Evolutionary conservation across 1,284 basidiomycete genomes (phyloP), one percentile per base, ranked within the genome.

Genomic region (Naganishia cerealis): DNA sequence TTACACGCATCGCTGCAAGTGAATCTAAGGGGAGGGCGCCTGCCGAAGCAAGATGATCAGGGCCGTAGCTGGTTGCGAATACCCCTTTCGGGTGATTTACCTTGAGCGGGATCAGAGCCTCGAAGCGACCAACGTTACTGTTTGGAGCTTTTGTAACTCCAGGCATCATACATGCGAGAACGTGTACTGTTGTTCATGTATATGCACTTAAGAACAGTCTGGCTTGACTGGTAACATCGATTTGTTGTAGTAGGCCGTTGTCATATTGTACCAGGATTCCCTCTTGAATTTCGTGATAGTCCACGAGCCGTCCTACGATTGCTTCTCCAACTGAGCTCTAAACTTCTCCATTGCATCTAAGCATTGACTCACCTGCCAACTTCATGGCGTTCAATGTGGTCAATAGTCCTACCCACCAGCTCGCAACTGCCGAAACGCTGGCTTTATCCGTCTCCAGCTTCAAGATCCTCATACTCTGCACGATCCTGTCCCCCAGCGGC

Each of bases 1-100:
- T 54, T 76, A 43, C 73, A 75, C 57, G 69, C 74, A 52, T 71
- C 71, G 24, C 52, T 77, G 16, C 76, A 77, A 69, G 73, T 77
- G 52, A 77, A 77, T 50, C 70, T 77, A 16, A 71, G 75, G 18
- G 75, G 70, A 3, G 75, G 75, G 2, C 66, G 72, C 3, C 24
- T 77, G 16, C 75, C 75, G 0, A 39, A 43, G 16, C 33, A 50
- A 29, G 72, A 72, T 55, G 69, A 61, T 29, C 40, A 67, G 36
- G 72, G 72, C 26, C 57, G 62, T 18, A 65, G 59, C 40, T 62
- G 56, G 43, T 42, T 72, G 16, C 67, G 57, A 52, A 70, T 67
- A 24, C 72, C 72, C 15, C 50, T 72, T 18, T 71, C 53, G 21
- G 68, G 68, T 0, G 57, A 69, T 39, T 33, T 67, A 26, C 66